Evolutionary conservation across 208 protist species (phyloP).

Genomic region (Blastocrithidia nonstop): DNA sequence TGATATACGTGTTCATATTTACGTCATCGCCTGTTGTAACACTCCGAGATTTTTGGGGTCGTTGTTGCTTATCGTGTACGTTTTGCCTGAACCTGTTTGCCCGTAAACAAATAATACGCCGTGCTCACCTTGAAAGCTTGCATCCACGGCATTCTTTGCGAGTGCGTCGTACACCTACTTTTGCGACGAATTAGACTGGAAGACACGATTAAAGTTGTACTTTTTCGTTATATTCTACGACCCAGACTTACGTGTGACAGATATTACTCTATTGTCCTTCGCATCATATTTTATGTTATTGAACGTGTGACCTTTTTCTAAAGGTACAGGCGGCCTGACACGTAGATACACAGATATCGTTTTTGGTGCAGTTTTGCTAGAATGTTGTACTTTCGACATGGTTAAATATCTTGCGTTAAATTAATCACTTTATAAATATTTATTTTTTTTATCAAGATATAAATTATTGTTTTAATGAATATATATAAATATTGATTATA

Average conservation of each 20-base stretch:
- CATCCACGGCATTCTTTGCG: constrained; percentile 63
- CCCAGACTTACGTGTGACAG: constrained; percentile 27
- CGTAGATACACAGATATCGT: constrained; percentile 79
- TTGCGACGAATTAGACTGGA: constrained; percentile 30
- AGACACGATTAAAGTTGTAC: constrained; percentile 67
- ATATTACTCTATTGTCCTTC: constrained; percentile 20
- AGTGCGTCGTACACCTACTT: constrained; percentile 62
- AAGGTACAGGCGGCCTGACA: constrained; percentile 50
- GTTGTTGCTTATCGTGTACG: constrained; percentile 84
- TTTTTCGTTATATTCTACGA: constrained; percentile 18
- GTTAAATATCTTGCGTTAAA: constrained; percentile 3
- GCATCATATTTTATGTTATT: constrained; percentile 55
- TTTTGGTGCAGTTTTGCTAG: constrained; percentile 49
- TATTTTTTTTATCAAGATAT: too few relatives aligned
- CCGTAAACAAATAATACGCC: constrained; percentile 85
- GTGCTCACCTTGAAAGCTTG: constrained; percentile 78
- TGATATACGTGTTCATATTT: constrained; percentile 51
- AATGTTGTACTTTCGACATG: constrained; percentile 26
- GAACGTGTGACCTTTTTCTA: constrained; percentile 57
- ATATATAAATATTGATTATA: constrained; percentile 3
- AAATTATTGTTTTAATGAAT: constrained; percentile 4
- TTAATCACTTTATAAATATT: constrained; percentile 4
- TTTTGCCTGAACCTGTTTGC: constrained; percentile 85
- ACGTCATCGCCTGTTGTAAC: constrained; percentile 57
- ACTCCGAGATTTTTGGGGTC: constrained; percentile 73